A percentile compares a stretch with the other conserved stretches of the same genome.
phyloP scores from a whole-genome alignment of 2,329 filamentous ascomycete species.

The Myriosclerotinia scirpicola region DNA sequence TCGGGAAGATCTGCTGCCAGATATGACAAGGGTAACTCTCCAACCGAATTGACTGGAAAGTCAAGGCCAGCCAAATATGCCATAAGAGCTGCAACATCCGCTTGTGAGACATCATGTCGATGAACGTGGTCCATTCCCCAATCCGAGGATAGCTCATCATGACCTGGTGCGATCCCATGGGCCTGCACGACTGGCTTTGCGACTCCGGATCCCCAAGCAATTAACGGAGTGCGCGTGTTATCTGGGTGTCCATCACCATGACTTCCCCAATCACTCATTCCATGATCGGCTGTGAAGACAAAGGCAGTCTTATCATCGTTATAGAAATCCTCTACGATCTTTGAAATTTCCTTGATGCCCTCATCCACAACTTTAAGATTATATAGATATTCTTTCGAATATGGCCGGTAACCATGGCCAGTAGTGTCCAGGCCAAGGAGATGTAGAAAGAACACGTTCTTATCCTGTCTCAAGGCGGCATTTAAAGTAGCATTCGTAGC shows the following conservation, averaged over 20 bases:
- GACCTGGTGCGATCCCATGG: conserved; percentile 66
- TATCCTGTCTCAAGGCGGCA: conserved; percentile 73
- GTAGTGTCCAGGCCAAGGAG: conserved; percentile 88
- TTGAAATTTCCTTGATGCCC: conserved; percentile 80
- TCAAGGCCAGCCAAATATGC: conserved; percentile 83
- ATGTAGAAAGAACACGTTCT: conserved; percentile 92
- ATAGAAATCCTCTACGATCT: conserved; percentile 84
- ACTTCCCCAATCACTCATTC: conserved; percentile 99
- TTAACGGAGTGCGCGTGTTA: conserved; percentile 90
- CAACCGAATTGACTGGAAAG: conserved; percentile 95
- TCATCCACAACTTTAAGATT: conserved; percentile 94
- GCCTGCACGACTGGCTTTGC: conserved; percentile 65
- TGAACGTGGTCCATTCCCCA: conserved; percentile 81
- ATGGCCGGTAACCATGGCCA: conserved; percentile 83
- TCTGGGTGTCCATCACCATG: conserved; percentile 97
- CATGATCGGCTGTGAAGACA: conserved; percentile 96
- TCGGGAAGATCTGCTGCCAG: conserved; percentile 68
- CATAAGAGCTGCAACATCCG: conserved; percentile 94
- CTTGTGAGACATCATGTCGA: conserved; percentile 89
- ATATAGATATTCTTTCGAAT: conserved; percentile 90
- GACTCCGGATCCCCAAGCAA: conserved; percentile 91
- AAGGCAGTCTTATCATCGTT: conserved; percentile 83
- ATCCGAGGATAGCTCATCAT: conserved; percentile 87
- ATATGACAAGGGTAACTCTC: conserved; percentile 83
- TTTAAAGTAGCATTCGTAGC: conserved; percentile 74